These are phyloP conservation scores for Moricandia moricandioides DNA, from an alignment of 345 rosid species.

Conservation along the genomic window DNA sequence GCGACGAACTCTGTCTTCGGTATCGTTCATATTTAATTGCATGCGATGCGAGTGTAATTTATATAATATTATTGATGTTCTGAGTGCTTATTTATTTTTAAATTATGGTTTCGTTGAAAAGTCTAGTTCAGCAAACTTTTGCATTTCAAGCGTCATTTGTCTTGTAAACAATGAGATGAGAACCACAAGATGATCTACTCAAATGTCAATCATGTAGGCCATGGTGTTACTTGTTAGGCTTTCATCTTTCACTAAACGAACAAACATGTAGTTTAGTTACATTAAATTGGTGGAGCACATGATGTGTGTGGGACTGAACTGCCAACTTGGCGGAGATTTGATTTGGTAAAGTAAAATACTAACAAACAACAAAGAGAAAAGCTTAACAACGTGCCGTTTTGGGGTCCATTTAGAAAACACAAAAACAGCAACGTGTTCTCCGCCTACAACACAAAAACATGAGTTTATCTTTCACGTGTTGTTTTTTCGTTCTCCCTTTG, in stretches of 20 bases:
- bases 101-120: slow-evolving; percentile 12
- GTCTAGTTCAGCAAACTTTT: slow-evolving; percentile 14
- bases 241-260: slow-evolving; percentile 17
- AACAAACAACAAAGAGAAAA: slow-evolving; percentile 3
- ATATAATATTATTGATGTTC: neutral
- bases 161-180: neutral
- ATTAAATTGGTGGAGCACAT: slow-evolving; percentile 27
- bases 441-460: slow-evolving; percentile 32
- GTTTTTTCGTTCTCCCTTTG: neutral
- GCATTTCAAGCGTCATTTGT: neutral
- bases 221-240: slow-evolving; percentile 1
- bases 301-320: slow-evolving; percentile 31
- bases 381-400: slow-evolving; percentile 31
- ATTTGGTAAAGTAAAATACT: slow-evolving; percentile 8
- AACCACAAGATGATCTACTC: neutral
- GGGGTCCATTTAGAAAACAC: slow-evolving; percentile 14
- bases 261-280: slow-evolving; percentile 11
- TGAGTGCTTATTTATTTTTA: neutral
- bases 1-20: slow-evolving; percentile 12
- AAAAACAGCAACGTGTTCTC: slow-evolving; percentile 30
- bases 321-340: slow-evolving; percentile 20
- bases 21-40: slow-evolving; percentile 27
- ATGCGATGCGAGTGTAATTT: slow-evolving; percentile 17
- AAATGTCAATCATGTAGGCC: slow-evolving; percentile 9
- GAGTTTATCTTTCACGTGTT: slow-evolving; percentile 26